phyloP scores from a whole-genome alignment of 306 rosid genomes.

The Calophaca sinica region DNA sequence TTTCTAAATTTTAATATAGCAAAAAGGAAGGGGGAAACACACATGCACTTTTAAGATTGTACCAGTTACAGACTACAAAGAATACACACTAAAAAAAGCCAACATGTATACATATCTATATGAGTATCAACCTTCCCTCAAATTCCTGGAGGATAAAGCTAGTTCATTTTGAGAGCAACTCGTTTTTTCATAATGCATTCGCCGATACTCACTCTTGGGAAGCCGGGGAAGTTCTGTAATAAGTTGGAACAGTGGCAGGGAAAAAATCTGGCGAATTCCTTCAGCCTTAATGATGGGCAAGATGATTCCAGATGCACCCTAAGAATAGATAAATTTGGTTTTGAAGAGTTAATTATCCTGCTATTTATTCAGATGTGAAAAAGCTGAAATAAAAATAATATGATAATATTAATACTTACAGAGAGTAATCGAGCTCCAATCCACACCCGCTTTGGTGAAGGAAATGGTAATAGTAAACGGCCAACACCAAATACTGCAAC shows the following conservation, averaged over 20 bases:
- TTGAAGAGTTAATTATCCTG: neutral
- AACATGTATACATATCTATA: constrained; percentile 37
- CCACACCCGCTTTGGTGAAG: constrained; percentile 89
- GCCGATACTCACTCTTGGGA: constrained; percentile 34
- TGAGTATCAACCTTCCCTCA: constrained; percentile 25
- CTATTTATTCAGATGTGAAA: neutral
- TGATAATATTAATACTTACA: constrained; percentile 53
- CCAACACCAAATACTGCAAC: constrained; percentile 95
- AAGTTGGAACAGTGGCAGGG: constrained; percentile 89
- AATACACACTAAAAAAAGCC: constrained; percentile 31
- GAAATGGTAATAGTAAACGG: constrained; percentile 84
- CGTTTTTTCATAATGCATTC: constrained; percentile 23
- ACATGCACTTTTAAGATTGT: constrained; percentile 30
- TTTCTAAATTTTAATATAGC: constrained; percentile 4
- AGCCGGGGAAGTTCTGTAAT: constrained; percentile 77
- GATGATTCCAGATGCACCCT: constrained; percentile 95
- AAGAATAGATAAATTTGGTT: constrained; percentile 34
- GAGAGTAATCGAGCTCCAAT: constrained; percentile 86
- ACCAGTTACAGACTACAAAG: constrained; percentile 38
- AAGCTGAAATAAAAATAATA: neutral
- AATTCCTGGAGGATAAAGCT: constrained; percentile 4
- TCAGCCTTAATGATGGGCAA: constrained; percentile 93
- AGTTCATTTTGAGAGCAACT: constrained; percentile 29
- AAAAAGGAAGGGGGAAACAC: neutral
- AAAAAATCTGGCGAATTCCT: constrained; percentile 97